phyloP scores from a whole-genome alignment of 202 grass and related monocot species.

The Setaria viridis region DNA sequence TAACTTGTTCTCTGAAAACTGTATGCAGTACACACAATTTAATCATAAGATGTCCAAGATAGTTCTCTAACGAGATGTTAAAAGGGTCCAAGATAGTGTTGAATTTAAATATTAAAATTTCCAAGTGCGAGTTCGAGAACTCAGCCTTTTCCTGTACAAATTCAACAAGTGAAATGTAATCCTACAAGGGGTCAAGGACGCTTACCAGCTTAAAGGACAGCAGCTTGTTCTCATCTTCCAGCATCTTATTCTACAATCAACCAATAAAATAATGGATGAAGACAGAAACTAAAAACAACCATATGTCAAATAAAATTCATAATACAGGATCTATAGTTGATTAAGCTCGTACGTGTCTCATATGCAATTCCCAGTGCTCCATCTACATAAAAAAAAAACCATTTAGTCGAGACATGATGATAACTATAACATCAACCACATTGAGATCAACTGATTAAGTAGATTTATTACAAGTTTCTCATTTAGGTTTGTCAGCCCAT shows the following conservation, averaged over 20 bases:
- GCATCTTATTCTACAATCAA: conserved; percentile 62
- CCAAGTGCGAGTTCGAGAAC: not conserved
- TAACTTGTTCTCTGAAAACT: not conserved
- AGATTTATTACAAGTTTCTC: conserved; percentile 61
- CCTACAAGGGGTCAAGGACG: not conserved
- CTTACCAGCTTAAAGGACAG: conserved; percentile 78
- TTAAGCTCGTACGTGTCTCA: conserved; percentile 61
- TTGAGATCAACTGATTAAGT: conserved; percentile 5
- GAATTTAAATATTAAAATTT: conserved; percentile 2
- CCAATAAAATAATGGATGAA: conserved; percentile 23
- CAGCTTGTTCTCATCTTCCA: conserved; percentile 95
- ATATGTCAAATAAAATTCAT: conserved; percentile 25
- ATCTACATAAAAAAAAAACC: conserved; percentile 64
- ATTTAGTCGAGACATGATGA: conserved; percentile 11
- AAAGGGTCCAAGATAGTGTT: not conserved
- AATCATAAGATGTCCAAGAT: not conserved
- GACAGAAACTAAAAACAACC: conserved; percentile 13
- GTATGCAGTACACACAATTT: not conserved
- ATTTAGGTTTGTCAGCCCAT: conserved; percentile 62
- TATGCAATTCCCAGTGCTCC: conserved; percentile 70
- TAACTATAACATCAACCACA: not conserved
- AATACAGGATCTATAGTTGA: not conserved
- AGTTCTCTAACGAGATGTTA: not conserved
- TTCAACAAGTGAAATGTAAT: conserved; percentile 6
- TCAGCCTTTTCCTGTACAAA: conserved; percentile 5